phyloP scores from a whole-genome alignment of 2,329 filamentous ascomycete species.

The Diplodia intermedia region DNA sequence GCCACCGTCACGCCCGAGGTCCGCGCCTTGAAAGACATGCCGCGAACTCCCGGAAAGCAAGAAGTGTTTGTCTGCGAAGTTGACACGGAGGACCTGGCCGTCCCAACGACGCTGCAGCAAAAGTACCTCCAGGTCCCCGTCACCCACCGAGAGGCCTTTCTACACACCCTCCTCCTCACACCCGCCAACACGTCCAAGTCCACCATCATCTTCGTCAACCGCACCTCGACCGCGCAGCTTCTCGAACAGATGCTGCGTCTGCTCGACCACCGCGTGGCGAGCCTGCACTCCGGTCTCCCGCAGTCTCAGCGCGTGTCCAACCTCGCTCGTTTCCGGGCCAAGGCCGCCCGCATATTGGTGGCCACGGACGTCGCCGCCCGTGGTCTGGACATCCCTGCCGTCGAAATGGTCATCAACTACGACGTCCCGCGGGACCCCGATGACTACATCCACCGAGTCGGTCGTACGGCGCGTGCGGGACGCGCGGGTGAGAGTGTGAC shows the following conservation, averaged over 20 bases:
- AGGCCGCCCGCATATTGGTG: constrained; percentile 86
- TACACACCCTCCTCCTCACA: constrained; percentile 87
- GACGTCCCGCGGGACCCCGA: constrained; percentile 95
- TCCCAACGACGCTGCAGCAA: constrained; percentile 82
- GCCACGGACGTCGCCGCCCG: constrained; percentile 94
- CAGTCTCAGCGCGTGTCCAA: constrained; percentile 88
- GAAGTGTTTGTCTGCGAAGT: constrained; percentile 90
- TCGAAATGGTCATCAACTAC: constrained; percentile 90
- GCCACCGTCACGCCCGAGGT: constrained; percentile 95
- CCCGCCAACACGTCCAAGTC: constrained; percentile 76
- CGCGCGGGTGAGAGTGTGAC: constrained; percentile 82
- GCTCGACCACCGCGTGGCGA: constrained; percentile 87
- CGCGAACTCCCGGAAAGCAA: constrained; percentile 70
- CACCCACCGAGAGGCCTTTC: constrained; percentile 92
- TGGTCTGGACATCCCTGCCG: constrained; percentile 93
- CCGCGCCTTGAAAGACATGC: constrained; percentile 80
- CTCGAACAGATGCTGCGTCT: constrained; percentile 87
- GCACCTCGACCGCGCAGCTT: constrained; percentile 84
- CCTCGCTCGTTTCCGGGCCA: constrained; percentile 87
- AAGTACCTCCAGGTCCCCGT: constrained; percentile 87
- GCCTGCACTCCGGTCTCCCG: constrained; percentile 84
- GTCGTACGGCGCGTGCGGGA: constrained; percentile 92
- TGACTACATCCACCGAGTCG: constrained; percentile 96
- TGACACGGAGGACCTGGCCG: constrained; percentile 73
- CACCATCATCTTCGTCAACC: constrained; percentile 93